Conservation (phyloP, 1,284 basidiomycete genomes). For the Moesziomyces sp. region DNA sequence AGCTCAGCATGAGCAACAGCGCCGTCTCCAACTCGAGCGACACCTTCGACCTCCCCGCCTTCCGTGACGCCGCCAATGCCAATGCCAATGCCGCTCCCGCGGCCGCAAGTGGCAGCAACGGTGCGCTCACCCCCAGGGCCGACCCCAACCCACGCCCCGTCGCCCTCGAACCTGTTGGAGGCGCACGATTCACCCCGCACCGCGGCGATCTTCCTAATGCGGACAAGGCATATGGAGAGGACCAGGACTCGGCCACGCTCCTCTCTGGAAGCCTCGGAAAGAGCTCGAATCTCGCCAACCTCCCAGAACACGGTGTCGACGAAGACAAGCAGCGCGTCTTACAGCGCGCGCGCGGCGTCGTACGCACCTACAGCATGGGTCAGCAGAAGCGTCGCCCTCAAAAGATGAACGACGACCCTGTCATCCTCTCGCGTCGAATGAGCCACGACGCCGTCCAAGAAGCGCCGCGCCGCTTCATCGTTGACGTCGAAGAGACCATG, state of each 20-base stretch:
- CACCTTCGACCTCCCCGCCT: constrained; percentile 16
- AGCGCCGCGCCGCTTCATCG: constrained; percentile 76
- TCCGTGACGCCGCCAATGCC: constrained; percentile 9
- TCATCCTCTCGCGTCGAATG: constrained; percentile 61
- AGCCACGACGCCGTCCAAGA: constrained; percentile 69
- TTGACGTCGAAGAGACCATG: constrained; percentile 99
- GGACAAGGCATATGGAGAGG: constrained; percentile 40
- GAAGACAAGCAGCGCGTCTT: constrained; percentile 38
- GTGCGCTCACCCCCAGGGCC: constrained; percentile 30
- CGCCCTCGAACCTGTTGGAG: constrained; percentile 19
- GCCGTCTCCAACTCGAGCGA: constrained; percentile 28
- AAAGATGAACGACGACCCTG: constrained; percentile 61
- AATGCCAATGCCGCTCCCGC: constrained; percentile 11
- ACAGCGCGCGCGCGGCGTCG: constrained; percentile 50
- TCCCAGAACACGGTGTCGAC: constrained; percentile 1
- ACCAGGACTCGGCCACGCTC: constrained; percentile 42
- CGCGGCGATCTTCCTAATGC: constrained; percentile 27
- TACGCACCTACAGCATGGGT: constrained; percentile 63
- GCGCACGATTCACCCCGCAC: constrained; percentile 29
- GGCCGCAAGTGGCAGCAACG: constrained; percentile 28
- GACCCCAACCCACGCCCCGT: constrained; percentile 18
- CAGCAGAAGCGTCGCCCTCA: constrained; percentile 63
- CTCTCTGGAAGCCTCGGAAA: constrained; percentile 28
- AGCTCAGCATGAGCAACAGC: constrained; percentile 44
- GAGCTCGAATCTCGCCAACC: constrained; percentile 16